These are phyloP conservation scores for Phytophthora pluvialis DNA, from an alignment of 352 stramenopile species.

Conservation along the genomic window DNA sequence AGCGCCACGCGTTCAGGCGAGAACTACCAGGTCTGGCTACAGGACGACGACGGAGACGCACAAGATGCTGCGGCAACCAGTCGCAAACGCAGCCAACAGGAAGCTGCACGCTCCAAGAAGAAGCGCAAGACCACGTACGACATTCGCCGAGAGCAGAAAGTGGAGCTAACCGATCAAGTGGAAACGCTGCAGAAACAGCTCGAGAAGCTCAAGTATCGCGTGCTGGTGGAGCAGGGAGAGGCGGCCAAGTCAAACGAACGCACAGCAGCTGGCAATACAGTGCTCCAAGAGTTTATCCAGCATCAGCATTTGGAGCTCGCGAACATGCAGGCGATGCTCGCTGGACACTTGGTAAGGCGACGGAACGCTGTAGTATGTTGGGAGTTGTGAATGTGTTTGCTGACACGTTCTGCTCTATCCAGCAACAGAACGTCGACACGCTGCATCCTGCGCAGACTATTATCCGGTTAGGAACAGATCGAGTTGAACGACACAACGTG, in stretches of 20 bases:
- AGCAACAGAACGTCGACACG: conserved; percentile 25
- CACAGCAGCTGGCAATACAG: conserved; percentile 15
- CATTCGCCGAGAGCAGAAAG: conserved; percentile 42
- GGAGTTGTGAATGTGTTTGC: not conserved
- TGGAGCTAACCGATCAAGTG: conserved; percentile 30
- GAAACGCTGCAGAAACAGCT: conserved; percentile 41
- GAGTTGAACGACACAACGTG: conserved; percentile 26
- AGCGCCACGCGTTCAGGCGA: not conserved
- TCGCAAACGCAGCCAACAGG: conserved; percentile 5
- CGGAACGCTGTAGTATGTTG: not conserved
- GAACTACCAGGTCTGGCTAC: conserved; percentile 3
- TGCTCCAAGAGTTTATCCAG: conserved; percentile 40
- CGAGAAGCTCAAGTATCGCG: conserved; percentile 42
- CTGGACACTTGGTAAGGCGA: conserved; percentile 19
- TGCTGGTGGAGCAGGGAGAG: conserved; percentile 38
- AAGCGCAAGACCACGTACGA: conserved; percentile 44
- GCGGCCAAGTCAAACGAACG: conserved; percentile 34
- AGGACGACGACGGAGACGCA: not conserved
- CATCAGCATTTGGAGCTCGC: conserved; percentile 36
- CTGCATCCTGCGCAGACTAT: conserved; percentile 24
- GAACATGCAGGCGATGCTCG: conserved; percentile 30
- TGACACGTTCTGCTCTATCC: not conserved
- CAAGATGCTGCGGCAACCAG: conserved; percentile 3
- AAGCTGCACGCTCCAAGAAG: not conserved
- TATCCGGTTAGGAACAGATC: conserved; percentile 34